Evolutionary conservation across 1,284 basidiomycete genomes (phyloP).

Genomic region (Moesziomyces sp.): DNA sequence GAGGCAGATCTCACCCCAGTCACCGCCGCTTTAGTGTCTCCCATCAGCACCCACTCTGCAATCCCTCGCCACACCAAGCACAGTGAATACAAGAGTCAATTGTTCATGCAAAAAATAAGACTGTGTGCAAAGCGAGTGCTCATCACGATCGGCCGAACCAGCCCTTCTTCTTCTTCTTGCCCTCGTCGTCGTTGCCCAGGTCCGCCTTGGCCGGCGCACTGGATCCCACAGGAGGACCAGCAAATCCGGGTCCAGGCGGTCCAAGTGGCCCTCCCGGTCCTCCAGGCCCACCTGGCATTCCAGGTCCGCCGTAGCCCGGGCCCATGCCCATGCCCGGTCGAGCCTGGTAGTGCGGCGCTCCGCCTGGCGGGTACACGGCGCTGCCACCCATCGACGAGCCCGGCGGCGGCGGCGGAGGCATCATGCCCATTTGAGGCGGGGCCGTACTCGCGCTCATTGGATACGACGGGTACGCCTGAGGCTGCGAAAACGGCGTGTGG

Average conservation of each 20-base stretch:
- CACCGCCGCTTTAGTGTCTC: too few relatives aligned
- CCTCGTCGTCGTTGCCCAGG: constrained; percentile 21
- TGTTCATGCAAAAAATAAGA: too few relatives aligned
- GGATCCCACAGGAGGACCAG: constrained; percentile 3
- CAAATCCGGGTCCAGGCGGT: neutral
- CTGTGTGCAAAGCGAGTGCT: too few relatives aligned
- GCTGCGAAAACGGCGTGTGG: constrained; percentile 23
- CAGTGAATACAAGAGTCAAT: neutral
- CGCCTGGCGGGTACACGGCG: constrained; percentile 21
- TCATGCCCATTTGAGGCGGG: constrained; percentile 10
- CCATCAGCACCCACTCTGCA: too few relatives aligned
- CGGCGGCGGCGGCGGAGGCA: neutral
- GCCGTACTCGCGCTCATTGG: constrained; percentile 28
- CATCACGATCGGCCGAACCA: constrained; percentile 46
- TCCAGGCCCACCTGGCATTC: constrained; percentile 1
- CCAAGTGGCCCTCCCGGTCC: neutral
- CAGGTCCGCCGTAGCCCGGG: constrained; percentile 2
- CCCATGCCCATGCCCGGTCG: constrained; percentile 21
- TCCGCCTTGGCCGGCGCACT: constrained; percentile 18
- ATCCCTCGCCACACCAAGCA: too few relatives aligned
- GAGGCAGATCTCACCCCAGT: too few relatives aligned
- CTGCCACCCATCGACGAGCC: neutral
- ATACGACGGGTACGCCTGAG: constrained; percentile 44
- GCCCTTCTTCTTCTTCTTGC: constrained; percentile 49
- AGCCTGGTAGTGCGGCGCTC: constrained; percentile 11